Base-by-base conservation (phyloP, 1,139 yeast genomes). In the Debaryomycetaceae sp. region DNA sequence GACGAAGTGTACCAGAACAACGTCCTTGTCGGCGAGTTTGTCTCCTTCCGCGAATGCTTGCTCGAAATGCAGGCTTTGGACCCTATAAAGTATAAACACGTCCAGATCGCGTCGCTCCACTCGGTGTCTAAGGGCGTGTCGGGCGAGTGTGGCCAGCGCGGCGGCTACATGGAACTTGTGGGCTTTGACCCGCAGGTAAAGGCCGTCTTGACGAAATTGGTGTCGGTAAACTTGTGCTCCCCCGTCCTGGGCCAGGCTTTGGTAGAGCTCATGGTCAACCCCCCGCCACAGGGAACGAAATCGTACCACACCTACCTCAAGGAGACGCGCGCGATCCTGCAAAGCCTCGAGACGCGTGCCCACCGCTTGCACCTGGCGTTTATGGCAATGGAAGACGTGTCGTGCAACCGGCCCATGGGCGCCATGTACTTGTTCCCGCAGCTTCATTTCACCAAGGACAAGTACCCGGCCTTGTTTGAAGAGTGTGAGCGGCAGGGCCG, bases 81-180 rank as follows among this genome's bases (percentile, higher is more conserved):
- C 37, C 72, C 73, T 11, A 68, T 70, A 14, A 48, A 55, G 31
- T 87, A 75, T 51, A 68, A 68, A 33, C 64, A 74, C 35, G 92
- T 90, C 26, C 95, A 86, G 49, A 68, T 92, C 37, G 97, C 93
- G 2, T 87, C 97, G 2, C 63, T 90, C 40, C 97, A 90, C 53
- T 86, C 97, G 12, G 86, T 94, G 23, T 87, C 97, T 13, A 90
- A 90, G 59, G 98, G 98, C 51, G 83, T 86, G 46, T 73, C 86
- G 42, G 99, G 98, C 35, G 98, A 90, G 59, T 90, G 98, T 66
- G 98, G 98, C 34, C 98, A 90, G 61, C 77, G 98, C 57, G 98
- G 97, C 45, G 98, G 99, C 4, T 92, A 87, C 63, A 82, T 90
- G 93, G 98, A 90, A 56, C 60, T 87, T 11, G 71, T 77, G 12